Conservation (phyloP, 192 early-diverging fungal species). For the Geranomyces variabilis region DNA sequence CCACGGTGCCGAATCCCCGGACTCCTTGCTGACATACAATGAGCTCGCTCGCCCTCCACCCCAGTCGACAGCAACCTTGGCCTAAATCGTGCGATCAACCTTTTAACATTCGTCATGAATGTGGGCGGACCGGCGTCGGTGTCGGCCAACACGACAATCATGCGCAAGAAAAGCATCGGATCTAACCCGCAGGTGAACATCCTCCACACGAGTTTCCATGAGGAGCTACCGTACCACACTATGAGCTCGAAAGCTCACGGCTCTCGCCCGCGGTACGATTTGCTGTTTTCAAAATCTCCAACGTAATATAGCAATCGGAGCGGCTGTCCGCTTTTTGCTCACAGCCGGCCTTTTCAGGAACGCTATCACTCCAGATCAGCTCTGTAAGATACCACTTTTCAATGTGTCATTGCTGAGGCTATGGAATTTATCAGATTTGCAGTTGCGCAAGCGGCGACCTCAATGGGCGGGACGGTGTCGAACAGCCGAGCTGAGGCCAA, state of each 20-base stretch:
- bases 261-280: background rate
- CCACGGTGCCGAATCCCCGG: too few species aligned
- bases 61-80: too few species aligned
- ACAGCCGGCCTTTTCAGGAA: background rate
- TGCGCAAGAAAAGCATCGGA: too few species aligned
- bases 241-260: background rate
- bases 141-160: too few species aligned
- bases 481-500: background rate
- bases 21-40: too few species aligned
- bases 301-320: too few species aligned
- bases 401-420: background rate
- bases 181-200: too few species aligned
- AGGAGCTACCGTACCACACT: constrained; percentile 4
- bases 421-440: background rate
- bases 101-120: too few species aligned
- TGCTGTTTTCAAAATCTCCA: background rate
- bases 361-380: background rate
- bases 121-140: too few species aligned
- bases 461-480: background rate
- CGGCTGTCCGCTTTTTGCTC: background rate
- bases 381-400: background rate
- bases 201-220: background rate
- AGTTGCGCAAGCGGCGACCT: background rate
- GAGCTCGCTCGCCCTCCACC: too few species aligned
- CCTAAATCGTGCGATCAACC: too few species aligned